Evolutionary conservation across 2,329 filamentous ascomycete species (phyloP), one percentile per base, ranked within the genome.

Genomic region (Exophiala spinifera): DNA sequence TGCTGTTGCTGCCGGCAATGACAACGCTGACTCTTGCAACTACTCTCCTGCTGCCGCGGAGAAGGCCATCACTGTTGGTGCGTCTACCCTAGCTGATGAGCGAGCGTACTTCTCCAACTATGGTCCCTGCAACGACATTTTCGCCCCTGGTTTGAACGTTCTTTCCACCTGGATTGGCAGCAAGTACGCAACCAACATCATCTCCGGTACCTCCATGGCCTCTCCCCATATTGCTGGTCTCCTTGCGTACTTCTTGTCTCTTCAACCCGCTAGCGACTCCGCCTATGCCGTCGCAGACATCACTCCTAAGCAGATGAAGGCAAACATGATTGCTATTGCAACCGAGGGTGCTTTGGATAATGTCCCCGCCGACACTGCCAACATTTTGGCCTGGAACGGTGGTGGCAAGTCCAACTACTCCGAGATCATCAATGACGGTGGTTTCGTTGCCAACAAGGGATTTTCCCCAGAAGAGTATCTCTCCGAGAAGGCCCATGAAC

Each of bases 71-170:
- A 99, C 94, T 55, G 94, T 99, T 61, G 95, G 92, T 75, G 94
- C 94, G 64, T 95, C 91, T 43, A 94, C 89, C 65, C 84, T 99
- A 57, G 84, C 87, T 68, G 94, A 99, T 71, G 89, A 90, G 81
- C 92, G 94, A 76, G 94, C 94, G 63, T 99, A 97, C 84, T 99
- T 99, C 86, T 99, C 95, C 84, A 99, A 99, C 88, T 97, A 86
- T 75, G 94, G 94, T 74, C 53, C 48, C 25, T 99, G 94, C 84
- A 96, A 92, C 73, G 94, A 99, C 76, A 96, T 99, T 81, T 99
- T 99, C 69, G 94, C 91, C 61, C 94, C 94, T 58, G 94, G 94
- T 70, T 82, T 96, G 68, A 96, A 91, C 86, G 96, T 99, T 68
- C 84, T 89, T 67, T 99, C 94, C 63, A 97, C 94, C 73, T 99